Percentiles rank a stretch among this genome's conserved stretches.
Conservation (phyloP, 2,329 filamentous ascomycete genomes). For the Cercospora sp. region DNA sequence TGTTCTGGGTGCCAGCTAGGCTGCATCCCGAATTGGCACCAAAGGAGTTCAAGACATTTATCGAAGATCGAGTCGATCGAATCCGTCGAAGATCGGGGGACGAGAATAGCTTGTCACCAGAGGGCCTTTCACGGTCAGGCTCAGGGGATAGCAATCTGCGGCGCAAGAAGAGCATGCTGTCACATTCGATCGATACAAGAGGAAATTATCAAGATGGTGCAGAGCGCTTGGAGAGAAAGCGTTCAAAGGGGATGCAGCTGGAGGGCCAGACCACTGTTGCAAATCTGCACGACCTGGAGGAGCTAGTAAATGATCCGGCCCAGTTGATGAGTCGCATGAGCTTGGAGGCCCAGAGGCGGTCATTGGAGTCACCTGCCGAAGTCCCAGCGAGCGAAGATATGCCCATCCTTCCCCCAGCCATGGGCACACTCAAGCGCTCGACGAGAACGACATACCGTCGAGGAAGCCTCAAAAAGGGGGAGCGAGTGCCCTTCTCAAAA, state of each 20-base stretch:
- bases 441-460: slow-evolving; percentile 89
- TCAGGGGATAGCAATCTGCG: slow-evolving; percentile 64
- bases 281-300: slow-evolving; percentile 69
- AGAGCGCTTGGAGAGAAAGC: slow-evolving; percentile 72
- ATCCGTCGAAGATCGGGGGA: slow-evolving; percentile 81
- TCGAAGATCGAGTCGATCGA: slow-evolving; percentile 88
- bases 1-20: slow-evolving; percentile 94
- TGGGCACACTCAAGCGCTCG: slow-evolving; percentile 78
- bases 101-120: slow-evolving; percentile 60
- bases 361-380: slow-evolving; percentile 41
- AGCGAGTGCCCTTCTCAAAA: slow-evolving; percentile 73
- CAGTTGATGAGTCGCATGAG: slow-evolving; percentile 69
- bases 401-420: slow-evolving; percentile 75
- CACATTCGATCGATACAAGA: slow-evolving; percentile 79
- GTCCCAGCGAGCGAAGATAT: slow-evolving; percentile 62
- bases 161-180: slow-evolving; percentile 94
- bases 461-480: slow-evolving; percentile 78
- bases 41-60: slow-evolving; percentile 92
- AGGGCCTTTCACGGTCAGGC: slow-evolving; percentile 57
- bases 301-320: slow-evolving; percentile 76
- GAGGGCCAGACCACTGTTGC: slow-evolving; percentile 58
- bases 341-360: slow-evolving; percentile 48
- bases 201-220: slow-evolving; percentile 79
- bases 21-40: slow-evolving; percentile 93
- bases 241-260: slow-evolving; percentile 55